phyloP scores from a whole-genome alignment of 1,284 basidiomycete species.

The Hymenochaete sp. region DNA sequence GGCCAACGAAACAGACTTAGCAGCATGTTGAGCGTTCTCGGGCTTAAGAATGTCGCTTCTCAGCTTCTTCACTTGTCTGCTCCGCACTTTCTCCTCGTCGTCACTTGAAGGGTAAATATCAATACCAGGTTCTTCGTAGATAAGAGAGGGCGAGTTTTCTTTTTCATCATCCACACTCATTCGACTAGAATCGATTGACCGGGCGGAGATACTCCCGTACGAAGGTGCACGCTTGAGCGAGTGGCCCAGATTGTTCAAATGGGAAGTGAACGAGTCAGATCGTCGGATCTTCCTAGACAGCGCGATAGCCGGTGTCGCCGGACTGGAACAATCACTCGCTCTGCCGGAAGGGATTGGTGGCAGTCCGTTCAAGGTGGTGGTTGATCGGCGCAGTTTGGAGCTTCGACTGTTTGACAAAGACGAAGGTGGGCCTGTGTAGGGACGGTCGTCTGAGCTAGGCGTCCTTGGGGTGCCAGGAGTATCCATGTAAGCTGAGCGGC shows the following conservation, averaged over 20 bases:
- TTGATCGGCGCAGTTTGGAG: constrained; percentile 16
- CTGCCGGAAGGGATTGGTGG: constrained; percentile 16
- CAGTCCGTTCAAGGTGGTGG: constrained; percentile 11
- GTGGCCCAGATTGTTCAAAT: constrained; percentile 20
- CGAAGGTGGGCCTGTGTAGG: constrained; percentile 12
- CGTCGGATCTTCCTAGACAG: constrained; percentile 19
- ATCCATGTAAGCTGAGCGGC: constrained; percentile 6
- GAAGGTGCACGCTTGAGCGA: constrained; percentile 35
- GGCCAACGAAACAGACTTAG: constrained; percentile 2
- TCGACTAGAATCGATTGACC: constrained; percentile 23
- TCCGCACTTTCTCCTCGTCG: constrained; percentile 63
- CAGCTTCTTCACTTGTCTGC: constrained; percentile 52
- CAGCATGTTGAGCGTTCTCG: constrained; percentile 23
- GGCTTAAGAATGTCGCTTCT: constrained; percentile 32
- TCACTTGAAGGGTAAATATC: constrained; percentile 48
- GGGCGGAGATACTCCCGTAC: constrained; percentile 27
- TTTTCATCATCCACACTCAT: constrained; percentile 29
- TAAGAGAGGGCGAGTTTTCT: constrained; percentile 20
- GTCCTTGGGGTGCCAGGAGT: constrained; percentile 15
- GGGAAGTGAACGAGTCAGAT: constrained; percentile 18
- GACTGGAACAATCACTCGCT: constrained; percentile 2
- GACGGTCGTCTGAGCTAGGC: constrained; percentile 7
- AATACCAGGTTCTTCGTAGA: neutral
- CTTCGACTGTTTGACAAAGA: constrained; percentile 9
- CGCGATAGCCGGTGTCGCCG: constrained; percentile 1